Evolutionary conservation across 257 asterid genomes (phyloP), one percentile per base, ranked within the genome.

Genomic region (Scutellaria galericulata): DNA sequence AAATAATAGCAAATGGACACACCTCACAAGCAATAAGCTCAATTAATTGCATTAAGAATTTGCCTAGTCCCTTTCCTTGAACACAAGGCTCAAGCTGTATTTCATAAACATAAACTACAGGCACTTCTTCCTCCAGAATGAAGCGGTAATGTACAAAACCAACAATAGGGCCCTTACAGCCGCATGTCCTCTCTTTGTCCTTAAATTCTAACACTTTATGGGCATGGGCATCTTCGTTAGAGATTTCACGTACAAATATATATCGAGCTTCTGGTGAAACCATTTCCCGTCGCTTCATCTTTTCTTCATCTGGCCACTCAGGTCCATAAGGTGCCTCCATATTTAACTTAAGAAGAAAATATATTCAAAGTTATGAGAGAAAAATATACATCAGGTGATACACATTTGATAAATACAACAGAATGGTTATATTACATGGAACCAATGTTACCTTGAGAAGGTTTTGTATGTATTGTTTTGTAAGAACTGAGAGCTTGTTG

Each of bases 221-320:
- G 6, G 70, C 68, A 37, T 58, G 40, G 6, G 70, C 68, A 62
- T 85, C 87, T 50, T 71, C 81, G 64, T 81, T 74, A 15, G 77
- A 68, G 71, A 78, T 77, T 76, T 88, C 92, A 56, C 77, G 85
- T 27, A 84, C 89, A 80, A 89, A 90, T 80, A 94, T 77, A 80
- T 94, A 94, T 18, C 78, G 88, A 68, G 98, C 96, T 69, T 88
- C 97, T 44, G 76, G 76, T 45, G 97, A 80, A 56, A 83, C 87
- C 98, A 91, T 94, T 78, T 91, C 97, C 82, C 86, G 85, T 31
- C 88, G 87, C 81, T 91, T 94, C 75, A 79, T 84, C 84, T 87
- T 94, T 82, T 94, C 96, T 82, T 94, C 98, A 64, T 76, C 60
- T 11, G 90, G 84, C 99, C 99, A 94, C 81, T 91, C 95, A n/a